Conservation (phyloP, 106 monocot species). For the Alisma plantagoaquatica region DNA sequence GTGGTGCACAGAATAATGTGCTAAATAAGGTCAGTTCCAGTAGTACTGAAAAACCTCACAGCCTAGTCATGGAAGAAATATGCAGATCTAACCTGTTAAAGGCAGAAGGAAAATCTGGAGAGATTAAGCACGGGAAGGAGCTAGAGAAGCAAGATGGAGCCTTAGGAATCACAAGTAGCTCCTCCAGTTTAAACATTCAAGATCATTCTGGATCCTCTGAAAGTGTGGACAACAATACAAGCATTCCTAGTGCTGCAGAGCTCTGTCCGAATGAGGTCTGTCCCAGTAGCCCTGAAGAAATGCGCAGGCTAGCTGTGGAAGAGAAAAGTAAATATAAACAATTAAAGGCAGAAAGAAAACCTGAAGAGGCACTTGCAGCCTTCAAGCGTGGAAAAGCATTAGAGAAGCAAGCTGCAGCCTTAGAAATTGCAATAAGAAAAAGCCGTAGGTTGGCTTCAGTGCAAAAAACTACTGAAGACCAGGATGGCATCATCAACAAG, state of each 20-base stretch:
- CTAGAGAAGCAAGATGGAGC: conserved; percentile 85
- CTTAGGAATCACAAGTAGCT: conserved; percentile 51
- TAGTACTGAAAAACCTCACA: conserved; percentile 71
- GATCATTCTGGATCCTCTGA: no score
- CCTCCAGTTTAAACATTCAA: no score
- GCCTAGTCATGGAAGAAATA: conserved; percentile 76
- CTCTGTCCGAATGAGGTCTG: conserved; percentile 11
- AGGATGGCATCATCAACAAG: conserved; percentile 19
- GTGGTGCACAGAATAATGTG: conserved; percentile 5
- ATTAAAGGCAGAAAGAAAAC: conserved; percentile 75
- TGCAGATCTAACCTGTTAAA: conserved; percentile 60
- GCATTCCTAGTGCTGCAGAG: no score
- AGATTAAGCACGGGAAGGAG: conserved; percentile 83
- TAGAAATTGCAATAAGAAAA: conserved; percentile 69
- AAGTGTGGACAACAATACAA: no score
- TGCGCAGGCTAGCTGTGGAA: conserved; percentile 67
- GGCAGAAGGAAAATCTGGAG: conserved; percentile 70
- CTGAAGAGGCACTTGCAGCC: conserved; percentile 72
- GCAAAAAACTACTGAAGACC: conserved; percentile 17
- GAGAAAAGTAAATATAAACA: conserved; percentile 73
- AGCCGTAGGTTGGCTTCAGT: conserved; percentile 40
- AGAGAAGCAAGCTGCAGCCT: conserved; percentile 77
- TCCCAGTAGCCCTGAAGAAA: conserved; percentile 53
- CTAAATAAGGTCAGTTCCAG: conserved; percentile 13
- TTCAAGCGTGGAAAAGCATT: conserved; percentile 85